These are phyloP conservation scores for Leptographium galeiforme DNA, from an alignment of 2,329 filamentous ascomycete species.

Conservation along the genomic window DNA sequence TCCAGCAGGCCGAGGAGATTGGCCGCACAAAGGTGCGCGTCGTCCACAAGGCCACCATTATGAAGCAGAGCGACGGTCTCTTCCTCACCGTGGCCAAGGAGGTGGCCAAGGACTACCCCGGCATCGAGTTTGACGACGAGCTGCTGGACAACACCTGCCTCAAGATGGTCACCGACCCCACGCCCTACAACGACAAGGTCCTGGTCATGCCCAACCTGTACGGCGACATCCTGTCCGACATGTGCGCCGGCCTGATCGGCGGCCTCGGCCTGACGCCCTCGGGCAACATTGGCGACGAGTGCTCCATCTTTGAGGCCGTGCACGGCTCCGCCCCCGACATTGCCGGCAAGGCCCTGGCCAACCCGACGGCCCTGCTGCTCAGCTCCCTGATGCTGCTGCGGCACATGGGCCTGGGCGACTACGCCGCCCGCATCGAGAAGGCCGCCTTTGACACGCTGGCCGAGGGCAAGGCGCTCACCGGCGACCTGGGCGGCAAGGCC, in stretches of 20 bases:
- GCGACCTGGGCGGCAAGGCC: slow-evolving; percentile 89
- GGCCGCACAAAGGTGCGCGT: slow-evolving; percentile 94
- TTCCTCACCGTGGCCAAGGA: slow-evolving; percentile 81
- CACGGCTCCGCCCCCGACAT: slow-evolving; percentile 61
- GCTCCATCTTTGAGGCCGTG: slow-evolving; percentile 98
- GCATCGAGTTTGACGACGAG: slow-evolving; percentile 94
- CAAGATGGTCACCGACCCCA: slow-evolving; percentile 94
- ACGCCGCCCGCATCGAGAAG: slow-evolving; percentile 80
- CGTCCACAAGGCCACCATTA: slow-evolving; percentile 99
- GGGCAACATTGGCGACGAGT: slow-evolving; percentile 97
- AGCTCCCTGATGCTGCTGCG: slow-evolving; percentile 99
- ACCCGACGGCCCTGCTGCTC: slow-evolving; percentile 91
- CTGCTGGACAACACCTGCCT: slow-evolving; percentile 98
- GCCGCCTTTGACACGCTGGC: slow-evolving; percentile 91
- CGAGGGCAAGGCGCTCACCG: slow-evolving; percentile 92
- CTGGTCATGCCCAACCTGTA: slow-evolving; percentile 97
- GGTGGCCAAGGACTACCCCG: slow-evolving; percentile 88
- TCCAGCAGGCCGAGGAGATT: slow-evolving; percentile 91
- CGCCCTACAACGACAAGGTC: slow-evolving; percentile 98
- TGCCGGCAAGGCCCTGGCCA: slow-evolving; percentile 74
- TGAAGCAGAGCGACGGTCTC: slow-evolving; percentile 99
- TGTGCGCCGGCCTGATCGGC: slow-evolving; percentile 97
- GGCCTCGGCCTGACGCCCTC: slow-evolving; percentile 94
- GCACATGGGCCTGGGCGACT: slow-evolving; percentile 82
- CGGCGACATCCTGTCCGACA: slow-evolving; percentile 98